These are phyloP conservation scores for Castanea mollissima DNA, from an alignment of 306 rosid species.

Conservation along the genomic window DNA sequence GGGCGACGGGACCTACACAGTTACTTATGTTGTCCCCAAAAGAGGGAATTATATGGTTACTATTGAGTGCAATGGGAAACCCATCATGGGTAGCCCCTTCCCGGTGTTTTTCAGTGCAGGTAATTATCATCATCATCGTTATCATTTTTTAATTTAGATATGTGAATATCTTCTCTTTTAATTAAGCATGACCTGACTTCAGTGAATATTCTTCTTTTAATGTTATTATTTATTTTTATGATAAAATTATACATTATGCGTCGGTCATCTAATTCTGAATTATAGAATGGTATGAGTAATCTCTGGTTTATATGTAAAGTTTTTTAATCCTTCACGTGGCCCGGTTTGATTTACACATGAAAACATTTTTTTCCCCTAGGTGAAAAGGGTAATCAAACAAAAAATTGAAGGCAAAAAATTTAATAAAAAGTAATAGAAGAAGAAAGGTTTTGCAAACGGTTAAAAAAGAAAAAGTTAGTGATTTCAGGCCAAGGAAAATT, in stretches of 20 bases:
- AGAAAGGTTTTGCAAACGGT: not conserved
- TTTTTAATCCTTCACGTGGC: too few relatives aligned
- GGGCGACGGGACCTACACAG: constrained; percentile 88
- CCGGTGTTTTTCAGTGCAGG: constrained; percentile 99
- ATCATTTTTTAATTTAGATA: not conserved
- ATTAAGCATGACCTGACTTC: not conserved
- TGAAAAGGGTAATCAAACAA: not conserved
- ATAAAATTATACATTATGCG: not conserved
- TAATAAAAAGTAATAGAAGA: not conserved
- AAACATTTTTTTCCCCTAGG: not conserved
- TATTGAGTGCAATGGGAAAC: constrained; percentile 85
- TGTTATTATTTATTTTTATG: not conserved
- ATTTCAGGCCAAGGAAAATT: not conserved
- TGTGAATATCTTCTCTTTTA: not conserved
- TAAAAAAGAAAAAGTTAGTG: not conserved
- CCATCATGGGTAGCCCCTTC: constrained; percentile 96
- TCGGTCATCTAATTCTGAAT: not conserved
- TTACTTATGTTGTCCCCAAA: constrained; percentile 91
- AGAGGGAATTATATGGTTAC: constrained; percentile 96
- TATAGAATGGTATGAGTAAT: not conserved
- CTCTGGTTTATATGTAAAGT: not conserved
- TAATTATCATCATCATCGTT: constrained; percentile 23
- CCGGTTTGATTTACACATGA: not conserved
- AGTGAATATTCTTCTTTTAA: not conserved
- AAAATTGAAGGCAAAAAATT: not conserved